Conservation (phyloP, 257 asterid genomes). For the Nicotiana benthamiana region DNA sequence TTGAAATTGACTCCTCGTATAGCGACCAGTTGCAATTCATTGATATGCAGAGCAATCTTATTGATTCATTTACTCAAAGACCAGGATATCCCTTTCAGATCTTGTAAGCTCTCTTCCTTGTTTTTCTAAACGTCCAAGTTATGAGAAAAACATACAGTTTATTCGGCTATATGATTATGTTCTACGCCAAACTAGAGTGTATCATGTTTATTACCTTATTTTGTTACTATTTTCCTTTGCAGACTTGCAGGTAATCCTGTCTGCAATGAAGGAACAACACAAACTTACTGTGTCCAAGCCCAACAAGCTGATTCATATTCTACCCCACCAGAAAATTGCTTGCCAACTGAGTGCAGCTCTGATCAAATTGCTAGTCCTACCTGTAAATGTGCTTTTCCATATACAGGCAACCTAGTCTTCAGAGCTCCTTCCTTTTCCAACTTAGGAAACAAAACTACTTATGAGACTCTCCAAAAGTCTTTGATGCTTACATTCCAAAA, state of each 20-base stretch:
- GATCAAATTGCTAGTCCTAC: constrained; percentile 49
- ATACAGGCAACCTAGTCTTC: constrained; percentile 51
- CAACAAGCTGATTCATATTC: constrained; percentile 30
- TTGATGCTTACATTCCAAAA: constrained; percentile 39
- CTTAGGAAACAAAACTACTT: constrained; percentile 45
- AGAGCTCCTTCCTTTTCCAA: constrained; percentile 72
- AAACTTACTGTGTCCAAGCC: constrained; percentile 36
- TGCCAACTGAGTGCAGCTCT: constrained; percentile 27
- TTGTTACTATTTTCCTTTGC: constrained; percentile 7
- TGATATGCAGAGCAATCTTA: constrained; percentile 27
- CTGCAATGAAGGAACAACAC: constrained; percentile 35
- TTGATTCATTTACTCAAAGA: constrained; percentile 35
- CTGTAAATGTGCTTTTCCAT: constrained; percentile 72
- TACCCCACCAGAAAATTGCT: constrained; percentile 52
- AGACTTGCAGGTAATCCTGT: constrained; percentile 59
- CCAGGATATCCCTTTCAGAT: constrained; percentile 26
- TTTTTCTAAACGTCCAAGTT: neutral
- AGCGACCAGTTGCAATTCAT: constrained; percentile 17
- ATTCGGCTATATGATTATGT: neutral
- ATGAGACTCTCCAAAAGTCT: constrained; percentile 23
- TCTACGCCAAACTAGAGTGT: neutral
- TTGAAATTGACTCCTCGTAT: constrained; percentile 9
- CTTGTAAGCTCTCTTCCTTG: constrained; percentile 29
- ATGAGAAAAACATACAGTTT: no score
- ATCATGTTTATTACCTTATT: neutral